Evolutionary conservation across 345 rosid genomes (phyloP), one percentile per base, ranked within the genome.

Genomic region (Rhodamnia argentea): DNA sequence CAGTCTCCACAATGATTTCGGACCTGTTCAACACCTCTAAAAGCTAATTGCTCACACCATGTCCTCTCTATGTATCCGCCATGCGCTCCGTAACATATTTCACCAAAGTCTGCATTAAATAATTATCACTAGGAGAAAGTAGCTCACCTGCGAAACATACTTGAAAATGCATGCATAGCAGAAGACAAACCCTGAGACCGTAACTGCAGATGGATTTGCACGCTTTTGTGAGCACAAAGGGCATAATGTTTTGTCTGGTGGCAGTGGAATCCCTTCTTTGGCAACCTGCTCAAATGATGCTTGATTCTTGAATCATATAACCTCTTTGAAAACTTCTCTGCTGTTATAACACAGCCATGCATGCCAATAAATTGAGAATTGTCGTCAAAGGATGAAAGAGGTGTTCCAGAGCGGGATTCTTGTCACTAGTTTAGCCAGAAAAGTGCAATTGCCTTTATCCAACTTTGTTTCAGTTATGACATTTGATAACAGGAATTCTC

Each of bases 101-200:
- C 81, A 32, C 82, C 22, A 13, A 85, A 29, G 5, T 51, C 15
- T 54, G 64, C 40, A 26, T 26, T 24, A 27, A 62, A 52, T 62
- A 59, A 53, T 47, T 26, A 5, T 47, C 27, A 20, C 55, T 53
- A 52, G 59, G 44, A 59, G 54, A 27, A 51, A 62, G 83, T 82
- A 84, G 86, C 92, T 92, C 50, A 97, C 99, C 98, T 96, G 95
- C 56, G 97, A 87, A 84, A 95, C 89, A 84, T 96, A 97, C 91
- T 97, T 97, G 91, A 95, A 96, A 83, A 97, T 92, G 93, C 99
- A 96, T 84, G 99, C 89, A 86, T 97, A 97, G 87, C 99, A 97
- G 94, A 93, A 95, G 85, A 97, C 99, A 89, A 97, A 97, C 82
- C 99, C 99, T 1, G 99, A 97, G 87, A 93, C 92, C 23, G 97